Evolutionary conservation across 2,329 filamentous ascomycete species (phyloP), one percentile per base, ranked within the genome.

Genomic region (Colletotrichum shisoi): DNA sequence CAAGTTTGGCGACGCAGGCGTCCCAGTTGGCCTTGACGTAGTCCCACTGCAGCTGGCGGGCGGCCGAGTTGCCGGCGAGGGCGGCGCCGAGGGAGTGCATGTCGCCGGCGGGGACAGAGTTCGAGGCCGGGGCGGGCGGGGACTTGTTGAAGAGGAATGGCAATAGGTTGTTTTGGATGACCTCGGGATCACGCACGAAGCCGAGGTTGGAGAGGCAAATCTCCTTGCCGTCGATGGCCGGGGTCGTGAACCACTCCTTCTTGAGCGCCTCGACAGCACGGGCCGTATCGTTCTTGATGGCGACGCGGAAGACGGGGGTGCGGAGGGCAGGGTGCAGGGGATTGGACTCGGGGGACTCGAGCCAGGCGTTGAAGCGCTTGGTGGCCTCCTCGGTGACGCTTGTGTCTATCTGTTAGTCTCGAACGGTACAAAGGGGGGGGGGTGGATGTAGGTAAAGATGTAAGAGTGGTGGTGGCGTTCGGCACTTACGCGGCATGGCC

Each of bases 151-250:
- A 94, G 78, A 96, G 90, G 79, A 94, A 97, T 85, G 79, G 89
- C 72, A 83, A 91, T 75, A 85, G 89, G 84, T 74, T 89, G 79
- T 79, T 79, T 63, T 85, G 81, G 51, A 96, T 88, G 37, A 97
- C 81, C 11, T 88, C 85, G 12, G 79, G 75, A 62, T 92, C 87
- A 72, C 90, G 89, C 21, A 91, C 88, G 45, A 89, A 87, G 40
- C 93, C 93, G 51, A 99, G 85, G 4, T 91, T 87, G 44, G 86
- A 83, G 3, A 98, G 85, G 71, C 88, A 91, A 70, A 96, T 91
- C 72, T 97, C 93, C 79, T 94, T 96, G 73, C 93, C 94, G 73
- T 98, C 95, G 44, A 97, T 89, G 8, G 93, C 92, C 59, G 90
- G 90, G 13, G 93, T 95, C 57, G 83, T 89, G 70, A 88, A 84